Evolutionary conservation across 2,329 filamentous ascomycete species (phyloP).

Genomic region (Alternaria atra): DNA sequence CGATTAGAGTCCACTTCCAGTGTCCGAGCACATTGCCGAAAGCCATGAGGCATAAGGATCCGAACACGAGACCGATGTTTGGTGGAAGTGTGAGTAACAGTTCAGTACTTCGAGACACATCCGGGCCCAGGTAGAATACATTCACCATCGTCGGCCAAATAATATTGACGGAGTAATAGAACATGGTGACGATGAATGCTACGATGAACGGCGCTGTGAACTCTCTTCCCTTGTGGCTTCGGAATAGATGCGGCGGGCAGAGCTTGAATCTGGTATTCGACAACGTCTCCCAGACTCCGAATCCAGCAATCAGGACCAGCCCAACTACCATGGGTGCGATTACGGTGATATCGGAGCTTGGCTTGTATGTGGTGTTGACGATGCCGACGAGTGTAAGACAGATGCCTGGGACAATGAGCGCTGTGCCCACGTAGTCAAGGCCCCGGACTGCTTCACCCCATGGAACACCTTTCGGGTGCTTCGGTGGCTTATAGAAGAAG

Average conservation of each 20-base stretch:
- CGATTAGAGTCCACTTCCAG: conserved; percentile 60
- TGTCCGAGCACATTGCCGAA: conserved; percentile 56
- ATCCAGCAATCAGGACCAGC: conserved; percentile 43
- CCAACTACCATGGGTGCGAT: conserved; percentile 46
- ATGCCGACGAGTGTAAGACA: conserved; percentile 44
- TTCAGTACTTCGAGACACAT: conserved; percentile 40
- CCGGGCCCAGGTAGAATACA: conserved; percentile 54
- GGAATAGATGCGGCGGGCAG: conserved; percentile 56
- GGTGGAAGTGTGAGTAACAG: conserved; percentile 57
- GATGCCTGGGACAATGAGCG: conserved; percentile 42
- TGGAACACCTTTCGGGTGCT: conserved; percentile 1
- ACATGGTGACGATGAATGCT: conserved; percentile 61
- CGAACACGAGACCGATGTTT: conserved; percentile 57
- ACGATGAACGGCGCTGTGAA: conserved; percentile 60
- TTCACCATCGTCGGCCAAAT: conserved; percentile 60
- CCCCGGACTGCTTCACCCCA: conserved; percentile 35
- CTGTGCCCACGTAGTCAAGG: conserved; percentile 43
- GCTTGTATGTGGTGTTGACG: conserved; percentile 43
- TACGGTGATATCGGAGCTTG: conserved; percentile 36
- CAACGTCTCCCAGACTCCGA: conserved; percentile 50
- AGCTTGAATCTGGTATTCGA: conserved; percentile 41
- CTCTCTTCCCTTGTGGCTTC: conserved; percentile 56
- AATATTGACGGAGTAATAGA: conserved; percentile 61
- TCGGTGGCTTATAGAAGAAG: not conserved
- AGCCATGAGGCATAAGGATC: conserved; percentile 53